Evolutionary conservation across 108 stramenopile genomes (phyloP), one percentile per base, ranked within the genome.

Genomic region (Skeletonema menzelii): DNA sequence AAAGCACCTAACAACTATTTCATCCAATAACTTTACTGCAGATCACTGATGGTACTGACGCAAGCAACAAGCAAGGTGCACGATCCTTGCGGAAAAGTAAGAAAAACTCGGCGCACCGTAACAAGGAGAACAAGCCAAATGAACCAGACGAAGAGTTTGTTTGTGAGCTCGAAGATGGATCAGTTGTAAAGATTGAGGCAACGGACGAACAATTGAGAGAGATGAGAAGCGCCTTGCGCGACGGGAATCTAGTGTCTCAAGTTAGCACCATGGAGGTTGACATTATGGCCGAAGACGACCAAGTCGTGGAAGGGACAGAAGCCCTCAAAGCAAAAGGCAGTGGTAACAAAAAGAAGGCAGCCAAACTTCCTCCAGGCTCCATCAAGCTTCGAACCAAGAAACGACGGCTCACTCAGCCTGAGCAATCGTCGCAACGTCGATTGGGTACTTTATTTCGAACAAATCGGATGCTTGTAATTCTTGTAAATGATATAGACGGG

Each of bases 111-210:
- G 56, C 12, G 5, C 27, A 15, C 14, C 57, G 3, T 37, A n/a
- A 27, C 42, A 19, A 65, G 37, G 64, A 35, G 20, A 4, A 28
- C 30, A 12, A 28, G 27, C 13, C 37, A 5, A 17, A 20, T 38
- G 67, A 67, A 26, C 19, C 17, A 19, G 67, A 44, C 49, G 67
- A 67, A 34, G 53, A 56, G 12, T 67, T 67, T 19, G 47, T 67
- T 28, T 55, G 67, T 49, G 67, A 67, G 53, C 53, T 67, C 13
- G 69, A 63, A 14, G 34, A 62, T 63, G 69, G 69, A 12, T 22
- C 34, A 17, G 63, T 63, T 24, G 20, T 70, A 10, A 0, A 59
- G 12, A 70, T 70, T 7, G 13, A 63, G 59, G 69, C 35, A 22
- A 63, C 62, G 24, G 20, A 28, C 24, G 69, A 10, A 8, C 69